phyloP scores from a whole-genome alignment of 2,329 filamentous ascomycete genomes.

The Cytospora leucostoma region DNA sequence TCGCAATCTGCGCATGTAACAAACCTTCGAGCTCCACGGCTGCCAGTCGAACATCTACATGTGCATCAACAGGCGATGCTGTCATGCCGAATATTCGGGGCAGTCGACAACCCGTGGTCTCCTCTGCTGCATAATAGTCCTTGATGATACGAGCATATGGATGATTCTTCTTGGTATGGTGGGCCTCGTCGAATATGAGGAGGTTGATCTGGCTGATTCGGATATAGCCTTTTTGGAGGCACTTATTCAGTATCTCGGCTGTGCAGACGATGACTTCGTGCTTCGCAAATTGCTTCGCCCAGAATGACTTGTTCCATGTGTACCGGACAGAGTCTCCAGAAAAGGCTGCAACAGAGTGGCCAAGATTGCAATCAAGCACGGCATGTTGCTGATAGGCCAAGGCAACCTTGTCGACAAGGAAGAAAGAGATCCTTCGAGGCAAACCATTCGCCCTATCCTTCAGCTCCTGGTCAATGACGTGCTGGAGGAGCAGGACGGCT shows the following conservation, averaged over 20 bases:
- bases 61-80: slow-evolving; percentile 87
- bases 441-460: slow-evolving; percentile 64
- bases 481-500: slow-evolving; percentile 78
- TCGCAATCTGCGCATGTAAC: slow-evolving; percentile 81
- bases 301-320: slow-evolving; percentile 47
- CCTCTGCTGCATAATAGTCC: slow-evolving; percentile 67
- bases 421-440: slow-evolving; percentile 73
- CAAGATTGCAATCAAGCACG: slow-evolving; percentile 79
- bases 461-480: slow-evolving; percentile 76
- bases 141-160: slow-evolving; percentile 88
- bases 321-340: slow-evolving; percentile 67
- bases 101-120: slow-evolving; percentile 37
- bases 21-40: slow-evolving; percentile 74
- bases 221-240: slow-evolving; percentile 77
- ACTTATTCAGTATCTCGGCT: slow-evolving; percentile 79
- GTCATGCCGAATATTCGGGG: slow-evolving; percentile 96
- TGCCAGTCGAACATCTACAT: slow-evolving; percentile 69
- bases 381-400: slow-evolving; percentile 87
- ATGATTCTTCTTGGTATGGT: slow-evolving; percentile 94
- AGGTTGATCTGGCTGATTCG: slow-evolving; percentile 83
- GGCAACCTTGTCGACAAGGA: slow-evolving; percentile 86
- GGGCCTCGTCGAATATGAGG: slow-evolving; percentile 92
- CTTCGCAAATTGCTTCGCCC: slow-evolving; percentile 54
- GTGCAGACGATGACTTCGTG: slow-evolving; percentile 92
- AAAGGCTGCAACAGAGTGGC: slow-evolving; percentile 71